Evolutionary conservation across 1,284 basidiomycete genomes (phyloP).

Genomic region (Tetrapyrgos nigripes): DNA sequence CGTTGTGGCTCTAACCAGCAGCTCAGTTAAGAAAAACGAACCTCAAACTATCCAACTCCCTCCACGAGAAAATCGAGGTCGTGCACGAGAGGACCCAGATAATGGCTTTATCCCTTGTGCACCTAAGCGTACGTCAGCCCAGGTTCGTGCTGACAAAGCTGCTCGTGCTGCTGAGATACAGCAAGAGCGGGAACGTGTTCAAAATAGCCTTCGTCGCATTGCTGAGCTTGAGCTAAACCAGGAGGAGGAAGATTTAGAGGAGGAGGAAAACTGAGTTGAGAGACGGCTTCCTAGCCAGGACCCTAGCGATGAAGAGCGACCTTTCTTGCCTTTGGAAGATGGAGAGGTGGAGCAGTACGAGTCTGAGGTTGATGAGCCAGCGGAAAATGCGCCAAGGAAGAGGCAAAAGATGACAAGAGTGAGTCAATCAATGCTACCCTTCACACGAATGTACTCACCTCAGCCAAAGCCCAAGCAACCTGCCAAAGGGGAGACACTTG

Average conservation of each 20-base stretch:
- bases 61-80: background rate
- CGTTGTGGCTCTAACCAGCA: too few relatives aligned
- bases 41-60: background rate
- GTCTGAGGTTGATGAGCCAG: background rate
- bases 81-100: background rate
- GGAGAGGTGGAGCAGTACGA: background rate
- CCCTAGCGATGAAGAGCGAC: background rate
- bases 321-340: background rate
- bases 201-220: conserved; percentile 4
- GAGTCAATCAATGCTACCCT: too few relatives aligned
- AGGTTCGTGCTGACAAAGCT: conserved; percentile 8
- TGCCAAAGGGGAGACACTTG: too few relatives aligned
- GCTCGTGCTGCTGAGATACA: background rate
- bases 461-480: too few relatives aligned
- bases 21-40: too few relatives aligned
- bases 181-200: background rate
- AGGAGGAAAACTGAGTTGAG: conserved; percentile 11
- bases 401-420: background rate
- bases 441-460: too few relatives aligned
- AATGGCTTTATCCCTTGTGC: background rate
- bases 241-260: conserved; percentile 9
- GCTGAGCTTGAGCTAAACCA: conserved; percentile 16
- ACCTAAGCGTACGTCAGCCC: conserved; percentile 9
- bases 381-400: background rate
- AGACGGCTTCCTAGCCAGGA: conserved; percentile 10